Base-by-base conservation (phyloP, 2,329 filamentous ascomycete genomes). In the Sclerotinia spermophila region DNA sequence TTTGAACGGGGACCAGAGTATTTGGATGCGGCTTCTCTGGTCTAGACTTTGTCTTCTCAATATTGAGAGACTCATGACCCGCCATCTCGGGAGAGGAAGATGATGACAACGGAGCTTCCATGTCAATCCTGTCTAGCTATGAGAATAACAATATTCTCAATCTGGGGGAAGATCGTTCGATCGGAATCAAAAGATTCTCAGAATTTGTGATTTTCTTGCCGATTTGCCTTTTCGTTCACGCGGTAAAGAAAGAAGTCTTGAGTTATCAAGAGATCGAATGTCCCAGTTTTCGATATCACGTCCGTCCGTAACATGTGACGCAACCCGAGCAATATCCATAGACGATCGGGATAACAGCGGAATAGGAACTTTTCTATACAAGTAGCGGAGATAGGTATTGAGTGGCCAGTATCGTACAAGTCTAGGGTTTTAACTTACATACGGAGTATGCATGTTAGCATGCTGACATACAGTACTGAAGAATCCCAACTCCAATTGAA, bases 1-100 rank as follows among this genome's bases (percentile, higher is more conserved):
- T 68, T 45, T 72, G 73, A 30, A 61, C n/a, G 8, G 58, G 62
- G 38, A 71, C 55, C n/a, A 74, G 72, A 33, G 33, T 13, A n/a
- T 69, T 69, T 11, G 56, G 44, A 40, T 40, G 15, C n/a, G 17
- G 7, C 21, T 11, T 4, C 33, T 64, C 67, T 38, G 56, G 19
- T 17, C 44, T 44, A 13, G 58, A 69, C 15, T 53, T 61, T 21
- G n/a, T 30, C 44, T 53, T 69, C 42, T 69, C 67, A 7, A 61
- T 13, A 30, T 55, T 42, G 27, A 27, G 56, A 30, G 56, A 21
- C 35, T 11, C 44, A 15, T 69, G 27, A 27, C 58, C 44, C 27
- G 19, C 15, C 35, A 61, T 38, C 27, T 64, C 35, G 24, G 58
- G 33, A 19, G 58, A 61, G 10, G 55, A 61, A 15, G 66, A 61